Evolutionary conservation across 2,329 filamentous ascomycete genomes (phyloP).

Genomic region (Colletotrichum sp.): DNA sequence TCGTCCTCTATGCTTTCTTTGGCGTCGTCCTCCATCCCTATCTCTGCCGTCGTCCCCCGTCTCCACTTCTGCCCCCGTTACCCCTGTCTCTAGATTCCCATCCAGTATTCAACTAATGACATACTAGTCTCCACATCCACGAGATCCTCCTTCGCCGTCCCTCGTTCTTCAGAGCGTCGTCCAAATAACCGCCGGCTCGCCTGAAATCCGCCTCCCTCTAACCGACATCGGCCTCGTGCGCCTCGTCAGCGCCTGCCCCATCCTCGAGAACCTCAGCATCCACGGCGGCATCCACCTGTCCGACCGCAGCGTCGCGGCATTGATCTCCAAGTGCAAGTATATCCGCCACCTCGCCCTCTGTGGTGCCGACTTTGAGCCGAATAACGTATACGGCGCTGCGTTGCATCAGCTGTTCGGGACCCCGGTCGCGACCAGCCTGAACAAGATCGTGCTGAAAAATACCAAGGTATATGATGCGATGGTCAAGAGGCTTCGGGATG

Average conservation of each 20-base stretch:
- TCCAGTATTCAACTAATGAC: neutral
- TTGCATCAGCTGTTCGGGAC: neutral
- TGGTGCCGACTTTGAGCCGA: neutral
- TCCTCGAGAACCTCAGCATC: neutral
- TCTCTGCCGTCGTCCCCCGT: neutral
- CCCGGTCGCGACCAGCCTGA: neutral
- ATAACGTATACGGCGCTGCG: neutral
- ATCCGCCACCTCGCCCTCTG: neutral
- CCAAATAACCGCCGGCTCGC: neutral
- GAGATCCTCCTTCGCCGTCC: neutral
- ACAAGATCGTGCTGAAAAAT: neutral
- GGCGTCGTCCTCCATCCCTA: neutral
- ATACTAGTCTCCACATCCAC: neutral
- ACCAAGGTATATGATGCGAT: neutral
- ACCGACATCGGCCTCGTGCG: neutral
- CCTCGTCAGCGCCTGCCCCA: neutral
- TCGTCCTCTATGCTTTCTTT: neutral
- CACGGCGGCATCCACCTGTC: neutral
- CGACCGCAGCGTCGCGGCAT: neutral
- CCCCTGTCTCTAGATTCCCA: neutral
- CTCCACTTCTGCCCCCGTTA: too few relatives aligned
- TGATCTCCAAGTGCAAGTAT: neutral
- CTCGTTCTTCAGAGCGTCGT: neutral
- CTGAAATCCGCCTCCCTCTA: neutral
- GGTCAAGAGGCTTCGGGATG: neutral